These are phyloP conservation scores for Xerocomus amazonicus DNA, from an alignment of 1,284 basidiomycete genomes.

Conservation along the genomic window DNA sequence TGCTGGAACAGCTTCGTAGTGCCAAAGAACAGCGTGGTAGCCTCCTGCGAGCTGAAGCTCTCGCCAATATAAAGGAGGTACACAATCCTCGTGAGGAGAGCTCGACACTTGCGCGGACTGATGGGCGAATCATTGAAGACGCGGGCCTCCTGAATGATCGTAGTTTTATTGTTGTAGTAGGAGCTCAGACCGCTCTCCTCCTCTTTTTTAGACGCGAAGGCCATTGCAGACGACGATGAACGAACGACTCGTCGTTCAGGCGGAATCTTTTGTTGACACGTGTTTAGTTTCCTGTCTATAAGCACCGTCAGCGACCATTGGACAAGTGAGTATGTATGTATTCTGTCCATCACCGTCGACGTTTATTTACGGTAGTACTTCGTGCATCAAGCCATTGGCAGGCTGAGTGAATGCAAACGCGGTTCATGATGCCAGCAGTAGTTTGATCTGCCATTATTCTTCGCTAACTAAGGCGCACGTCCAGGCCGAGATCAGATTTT, in stretches of 20 bases:
- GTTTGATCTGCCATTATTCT: too few species aligned
- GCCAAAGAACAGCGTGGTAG: slow-evolving; percentile 97
- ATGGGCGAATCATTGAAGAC: slow-evolving; percentile 99
- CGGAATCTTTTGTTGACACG: slow-evolving; percentile 20
- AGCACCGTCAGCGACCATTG: too few species aligned
- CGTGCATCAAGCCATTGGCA: too few species aligned
- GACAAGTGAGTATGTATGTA: too few species aligned
- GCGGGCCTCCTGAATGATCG: slow-evolving; percentile 95
- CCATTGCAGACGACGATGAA: slow-evolving; percentile 51
- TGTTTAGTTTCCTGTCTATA: slow-evolving; percentile 23
- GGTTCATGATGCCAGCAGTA: too few species aligned
- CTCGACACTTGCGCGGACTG: slow-evolving; percentile 94
- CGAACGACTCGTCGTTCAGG: slow-evolving; percentile 11
- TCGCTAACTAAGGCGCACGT: too few species aligned
- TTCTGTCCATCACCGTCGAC: too few species aligned
- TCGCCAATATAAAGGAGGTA: slow-evolving; percentile 97
- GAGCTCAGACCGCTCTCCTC: slow-evolving; percentile 84
- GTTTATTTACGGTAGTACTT: too few species aligned
- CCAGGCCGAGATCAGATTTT: too few species aligned
- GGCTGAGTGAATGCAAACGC: too few species aligned
- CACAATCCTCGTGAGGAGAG: slow-evolving; percentile 93
- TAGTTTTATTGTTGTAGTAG: slow-evolving; percentile 93
- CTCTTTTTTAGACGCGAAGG: slow-evolving; percentile 87
- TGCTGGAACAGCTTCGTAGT: slow-evolving; percentile 99
- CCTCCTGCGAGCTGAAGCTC: slow-evolving; percentile 93